These are phyloP conservation scores for Thymus quinquecostatus DNA, from an alignment of 257 asterid genomes.

Conservation along the genomic window DNA sequence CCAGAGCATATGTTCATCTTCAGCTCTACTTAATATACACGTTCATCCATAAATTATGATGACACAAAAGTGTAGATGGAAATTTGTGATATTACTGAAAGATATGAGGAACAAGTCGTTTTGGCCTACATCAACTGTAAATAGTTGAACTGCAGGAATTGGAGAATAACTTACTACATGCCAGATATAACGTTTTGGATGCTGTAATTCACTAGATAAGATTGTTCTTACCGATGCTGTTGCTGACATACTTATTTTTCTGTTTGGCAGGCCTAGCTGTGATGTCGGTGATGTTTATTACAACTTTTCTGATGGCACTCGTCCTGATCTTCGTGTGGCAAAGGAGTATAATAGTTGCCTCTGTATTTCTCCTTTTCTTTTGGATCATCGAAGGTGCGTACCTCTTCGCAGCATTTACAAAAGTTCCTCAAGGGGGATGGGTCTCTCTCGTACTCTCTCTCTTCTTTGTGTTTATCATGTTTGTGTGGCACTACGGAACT, in stretches of 20 bases:
- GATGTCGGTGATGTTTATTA: slow-evolving; percentile 90
- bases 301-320: slow-evolving; percentile 91
- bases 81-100: background rate
- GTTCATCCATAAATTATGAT: background rate
- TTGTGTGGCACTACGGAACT: slow-evolving; percentile 94
- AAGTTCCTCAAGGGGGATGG: slow-evolving; percentile 97
- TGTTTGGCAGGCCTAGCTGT: slow-evolving; percentile 82
- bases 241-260: slow-evolving; percentile 13
- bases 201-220: slow-evolving; percentile 9
- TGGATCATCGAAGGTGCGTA: slow-evolving; percentile 67
- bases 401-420: slow-evolving; percentile 61
- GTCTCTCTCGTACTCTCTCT: slow-evolving; percentile 73
- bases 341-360: slow-evolving; percentile 51
- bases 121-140: background rate
- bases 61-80: background rate
- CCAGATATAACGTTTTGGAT: background rate
- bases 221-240: background rate
- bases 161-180: background rate
- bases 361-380: slow-evolving; percentile 67
- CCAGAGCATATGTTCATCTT: background rate
- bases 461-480: slow-evolving; percentile 74
- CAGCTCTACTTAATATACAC: slow-evolving; percentile 4
- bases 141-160: background rate
- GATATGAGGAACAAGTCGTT: background rate
- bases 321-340: slow-evolving; percentile 90